A percentile compares a stretch with the other conserved stretches of the same genome.
These are phyloP conservation scores for Phytophthora rubi DNA, from an alignment of 352 stramenopile species.

Conservation along the genomic window DNA sequence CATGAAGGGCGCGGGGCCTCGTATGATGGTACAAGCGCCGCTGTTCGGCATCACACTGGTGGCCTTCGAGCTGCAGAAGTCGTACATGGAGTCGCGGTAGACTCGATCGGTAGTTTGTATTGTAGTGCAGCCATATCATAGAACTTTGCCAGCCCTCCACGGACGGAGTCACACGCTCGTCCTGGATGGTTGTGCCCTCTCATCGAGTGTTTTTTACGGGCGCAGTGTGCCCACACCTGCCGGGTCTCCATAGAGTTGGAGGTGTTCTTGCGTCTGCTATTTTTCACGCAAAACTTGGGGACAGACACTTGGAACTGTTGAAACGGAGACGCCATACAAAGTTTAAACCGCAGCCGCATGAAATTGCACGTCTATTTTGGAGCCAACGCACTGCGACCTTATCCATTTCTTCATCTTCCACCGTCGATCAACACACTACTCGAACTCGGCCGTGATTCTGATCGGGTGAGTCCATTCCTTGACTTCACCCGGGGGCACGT, in stretches of 20 bases:
- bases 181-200: conserved; percentile 23
- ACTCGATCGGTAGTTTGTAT: not conserved
- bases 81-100: conserved; percentile 79
- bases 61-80: conserved; percentile 90
- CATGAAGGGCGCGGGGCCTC: conserved; percentile 84
- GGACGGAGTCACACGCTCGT: conserved; percentile 1
- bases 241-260: not conserved
- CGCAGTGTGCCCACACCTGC: not conserved
- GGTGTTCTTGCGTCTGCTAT: not conserved
- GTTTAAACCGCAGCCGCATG: conserved; percentile 1
- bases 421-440: not conserved
- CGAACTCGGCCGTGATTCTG: not conserved
- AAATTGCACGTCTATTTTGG: conserved; percentile 1
- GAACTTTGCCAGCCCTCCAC: conserved; percentile 13
- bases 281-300: too few species aligned
- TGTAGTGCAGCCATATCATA: not conserved
- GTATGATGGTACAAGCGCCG: conserved; percentile 89
- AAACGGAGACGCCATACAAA: not conserved
- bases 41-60: conserved; percentile 87
- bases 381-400: not conserved
- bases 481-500: not conserved
- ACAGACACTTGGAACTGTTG: not conserved
- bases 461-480: not conserved
- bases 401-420: conserved; percentile 1
- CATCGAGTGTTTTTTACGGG: conserved; percentile 12